phyloP scores from a whole-genome alignment of 345 rosid species.

The Litchi chinensis region DNA sequence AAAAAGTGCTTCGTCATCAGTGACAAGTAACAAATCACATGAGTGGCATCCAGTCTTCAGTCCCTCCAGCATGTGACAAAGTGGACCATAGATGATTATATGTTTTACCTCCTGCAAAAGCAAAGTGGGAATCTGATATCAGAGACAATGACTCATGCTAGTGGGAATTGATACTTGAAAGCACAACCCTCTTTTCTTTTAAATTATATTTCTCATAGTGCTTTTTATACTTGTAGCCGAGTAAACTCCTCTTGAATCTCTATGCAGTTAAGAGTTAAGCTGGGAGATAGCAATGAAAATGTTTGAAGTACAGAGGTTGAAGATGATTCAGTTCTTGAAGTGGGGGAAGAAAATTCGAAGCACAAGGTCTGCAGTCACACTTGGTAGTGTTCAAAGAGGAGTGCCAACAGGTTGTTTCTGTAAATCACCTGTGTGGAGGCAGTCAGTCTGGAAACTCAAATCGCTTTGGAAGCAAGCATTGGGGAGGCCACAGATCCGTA shows the following conservation, averaged over 20 bases:
- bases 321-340: constrained; percentile 27
- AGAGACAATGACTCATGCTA: constrained; percentile 14
- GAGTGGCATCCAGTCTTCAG: neutral
- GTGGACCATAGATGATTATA: neutral
- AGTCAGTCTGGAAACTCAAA: constrained; percentile 28
- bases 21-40: neutral
- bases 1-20: constrained; percentile 13
- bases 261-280: neutral
- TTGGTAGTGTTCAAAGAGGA: constrained; percentile 18
- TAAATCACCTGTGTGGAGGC: constrained; percentile 23
- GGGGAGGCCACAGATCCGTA: constrained; percentile 23
- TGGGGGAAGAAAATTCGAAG: constrained; percentile 29
- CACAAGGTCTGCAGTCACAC: constrained; percentile 14
- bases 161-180: constrained; percentile 18
- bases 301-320: constrained; percentile 12
- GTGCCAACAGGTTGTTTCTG: constrained; percentile 6
- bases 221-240: neutral
- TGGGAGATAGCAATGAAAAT: constrained; percentile 23
- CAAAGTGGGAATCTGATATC: constrained; percentile 11
- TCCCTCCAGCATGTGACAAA: neutral
- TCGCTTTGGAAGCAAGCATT: constrained; percentile 27
- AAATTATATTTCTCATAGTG: neutral
- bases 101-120: constrained; percentile 8
- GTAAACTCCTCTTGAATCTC: neutral
- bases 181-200: constrained; percentile 4